Base-by-base conservation (phyloP, 495 filamentous ascomycete genomes). In the Neurospora sp. region DNA sequence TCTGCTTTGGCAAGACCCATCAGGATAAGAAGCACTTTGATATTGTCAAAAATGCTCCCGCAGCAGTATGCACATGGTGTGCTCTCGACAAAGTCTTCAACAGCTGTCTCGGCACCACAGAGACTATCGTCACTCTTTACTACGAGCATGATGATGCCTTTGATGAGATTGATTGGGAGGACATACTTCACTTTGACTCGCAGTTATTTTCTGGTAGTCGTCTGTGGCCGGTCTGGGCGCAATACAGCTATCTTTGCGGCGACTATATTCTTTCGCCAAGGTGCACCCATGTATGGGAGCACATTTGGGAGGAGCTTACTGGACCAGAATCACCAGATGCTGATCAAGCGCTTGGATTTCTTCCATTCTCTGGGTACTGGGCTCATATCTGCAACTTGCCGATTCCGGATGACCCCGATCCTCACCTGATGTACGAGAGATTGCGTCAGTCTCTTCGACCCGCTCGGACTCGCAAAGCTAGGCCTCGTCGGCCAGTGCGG, bases 1-100 rank as follows among this genome's bases (percentile, higher is more conserved):
- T 5, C 10, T 1, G 1, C 12, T 31, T 62, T 16, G 1, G 1
- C 20, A 0, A 35, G 5, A 8, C 3, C 6, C 0, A 31, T 0
- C 0, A 62, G 6, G 12, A 62, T 9, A 1, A 14, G 6, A 16
- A 8, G 2, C 14, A 8, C 54, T 62, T 62, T 1, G 1, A 16
- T 16, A 35, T 62, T 12, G 2, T 0, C 12, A 18, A 35, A 31
- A 16, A 62, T 62, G 54, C 54, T 1, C 23, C 27, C 54, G 14
- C 23, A 14, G 23, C 54, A 16, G 0, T 0, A 31, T 62, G 54
- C 12, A 62, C 14, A 1, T 62, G 54, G 54, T 62, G 54, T 6
- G 54, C 54, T 62, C 20, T 62, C 0, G 54, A 62, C 11, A 62
- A 62, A 23, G 0, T 62, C 11, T 62, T 31, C 54, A 62, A 62